These are phyloP conservation scores for Phaeomoniella chlamydospora DNA, from an alignment of 2,329 filamentous ascomycete species.

Conservation along the genomic window DNA sequence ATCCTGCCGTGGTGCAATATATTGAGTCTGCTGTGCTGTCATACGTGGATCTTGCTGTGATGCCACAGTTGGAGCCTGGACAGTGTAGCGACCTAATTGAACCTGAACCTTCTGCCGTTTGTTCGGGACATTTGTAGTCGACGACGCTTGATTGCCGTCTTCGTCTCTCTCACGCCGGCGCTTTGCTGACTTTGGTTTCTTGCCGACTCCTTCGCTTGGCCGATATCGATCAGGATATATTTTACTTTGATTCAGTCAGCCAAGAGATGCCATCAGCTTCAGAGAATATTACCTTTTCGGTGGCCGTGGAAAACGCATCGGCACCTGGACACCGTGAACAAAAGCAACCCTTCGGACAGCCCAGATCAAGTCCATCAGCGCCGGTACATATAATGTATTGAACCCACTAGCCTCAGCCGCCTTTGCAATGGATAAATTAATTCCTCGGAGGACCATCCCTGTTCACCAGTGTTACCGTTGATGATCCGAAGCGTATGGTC, in stretches of 20 bases:
- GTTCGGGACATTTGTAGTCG: too few relatives aligned
- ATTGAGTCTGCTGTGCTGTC: too few relatives aligned
- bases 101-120: too few relatives aligned
- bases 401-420: slow-evolving; percentile 8
- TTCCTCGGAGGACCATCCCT: slow-evolving; percentile 8
- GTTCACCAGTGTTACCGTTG: neutral
- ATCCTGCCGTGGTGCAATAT: too few relatives aligned
- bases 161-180: neutral
- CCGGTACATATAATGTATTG: slow-evolving; percentile 8
- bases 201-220: slow-evolving; percentile 7
- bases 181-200: slow-evolving; percentile 1
- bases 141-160: too few relatives aligned
- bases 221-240: slow-evolving; percentile 12
- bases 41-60: too few relatives aligned
- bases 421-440: slow-evolving; percentile 9
- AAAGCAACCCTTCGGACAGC: slow-evolving; percentile 7
- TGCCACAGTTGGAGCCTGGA: too few relatives aligned
- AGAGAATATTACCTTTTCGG: slow-evolving; percentile 1
- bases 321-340: neutral
- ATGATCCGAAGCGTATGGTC: neutral
- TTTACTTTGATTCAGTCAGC: neutral
- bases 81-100: too few relatives aligned
- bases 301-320: neutral
- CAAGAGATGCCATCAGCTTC: slow-evolving; percentile 1
- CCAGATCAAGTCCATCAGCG: slow-evolving; percentile 11